phyloP scores from a whole-genome alignment of 2,329 filamentous ascomycete genomes.

The Neopestalotiopsis rosae region DNA sequence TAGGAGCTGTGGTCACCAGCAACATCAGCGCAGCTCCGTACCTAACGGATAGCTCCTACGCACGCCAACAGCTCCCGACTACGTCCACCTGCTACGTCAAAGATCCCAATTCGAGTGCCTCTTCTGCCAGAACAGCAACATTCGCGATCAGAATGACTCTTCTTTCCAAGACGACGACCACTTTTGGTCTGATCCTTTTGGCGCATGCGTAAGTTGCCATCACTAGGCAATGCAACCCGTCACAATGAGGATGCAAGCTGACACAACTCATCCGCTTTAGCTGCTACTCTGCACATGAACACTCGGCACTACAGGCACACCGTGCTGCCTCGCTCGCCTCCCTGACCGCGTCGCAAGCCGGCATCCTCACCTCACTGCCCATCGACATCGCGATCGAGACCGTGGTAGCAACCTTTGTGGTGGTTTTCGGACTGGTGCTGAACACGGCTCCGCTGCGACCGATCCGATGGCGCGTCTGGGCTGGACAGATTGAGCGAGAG shows the following conservation, averaged over 20 bases:
- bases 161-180: slow-evolving; percentile 70
- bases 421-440: slow-evolving; percentile 83
- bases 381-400: slow-evolving; percentile 85
- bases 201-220: slow-evolving; percentile 75
- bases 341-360: slow-evolving; percentile 46
- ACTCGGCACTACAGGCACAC: slow-evolving; percentile 74
- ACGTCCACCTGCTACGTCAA: not conserved
- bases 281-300: slow-evolving; percentile 95
- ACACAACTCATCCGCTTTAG: slow-evolving; percentile 51
- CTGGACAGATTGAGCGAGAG: slow-evolving; percentile 82
- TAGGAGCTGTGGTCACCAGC: not conserved
- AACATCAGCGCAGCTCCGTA: not conserved
- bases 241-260: not conserved
- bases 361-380: slow-evolving; percentile 64
- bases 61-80: not conserved
- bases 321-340: slow-evolving; percentile 52
- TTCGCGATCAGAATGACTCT: slow-evolving; percentile 61
- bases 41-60: not conserved
- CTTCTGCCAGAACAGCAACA: not conserved
- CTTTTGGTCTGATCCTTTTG: slow-evolving; percentile 78
- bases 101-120: not conserved
- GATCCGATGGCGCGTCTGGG: slow-evolving; percentile 83
- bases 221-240: not conserved
- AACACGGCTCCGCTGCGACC: slow-evolving; percentile 81
- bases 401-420: slow-evolving; percentile 76